Conservation (phyloP, 495 filamentous ascomycete genomes). For the Copromyces sp. region DNA sequence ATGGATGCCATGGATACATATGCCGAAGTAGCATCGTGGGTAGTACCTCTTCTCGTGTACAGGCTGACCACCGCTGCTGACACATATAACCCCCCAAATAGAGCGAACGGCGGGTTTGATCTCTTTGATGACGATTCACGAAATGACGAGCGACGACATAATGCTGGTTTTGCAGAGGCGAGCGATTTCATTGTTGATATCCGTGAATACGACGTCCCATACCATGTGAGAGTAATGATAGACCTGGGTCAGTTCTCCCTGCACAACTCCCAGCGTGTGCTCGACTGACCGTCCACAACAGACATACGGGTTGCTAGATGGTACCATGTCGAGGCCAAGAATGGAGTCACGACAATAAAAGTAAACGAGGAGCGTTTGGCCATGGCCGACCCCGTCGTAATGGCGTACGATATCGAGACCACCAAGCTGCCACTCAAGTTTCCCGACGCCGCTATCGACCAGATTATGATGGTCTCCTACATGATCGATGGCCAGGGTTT, state of each 20-base stretch:
- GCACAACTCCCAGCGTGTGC: neutral
- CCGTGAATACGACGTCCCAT: slow-evolving; percentile 97
- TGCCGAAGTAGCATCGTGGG: slow-evolving; percentile 84
- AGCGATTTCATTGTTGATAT: slow-evolving; percentile 99
- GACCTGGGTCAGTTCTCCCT: slow-evolving; percentile 57
- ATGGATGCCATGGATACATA: slow-evolving; percentile 97
- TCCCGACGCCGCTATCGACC: slow-evolving; percentile 89
- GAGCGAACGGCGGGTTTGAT: slow-evolving; percentile 81
- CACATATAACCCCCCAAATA: slow-evolving; percentile 26
- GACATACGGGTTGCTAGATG: slow-evolving; percentile 95
- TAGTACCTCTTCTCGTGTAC: slow-evolving; percentile 5
- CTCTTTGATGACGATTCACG: slow-evolving; percentile 91
- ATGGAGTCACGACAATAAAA: slow-evolving; percentile 69
- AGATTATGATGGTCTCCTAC: slow-evolving; percentile 99
- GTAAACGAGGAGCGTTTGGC: slow-evolving; percentile 82
- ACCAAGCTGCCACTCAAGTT: slow-evolving; percentile 96
- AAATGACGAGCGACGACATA: slow-evolving; percentile 75
- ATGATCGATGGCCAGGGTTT: slow-evolving; percentile 99
- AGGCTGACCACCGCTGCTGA: neutral
- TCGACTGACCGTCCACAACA: slow-evolving; percentile 25
- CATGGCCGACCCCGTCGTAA: slow-evolving; percentile 86
- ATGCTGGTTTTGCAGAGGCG: slow-evolving; percentile 67
- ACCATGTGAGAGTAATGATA: slow-evolving; percentile 97
- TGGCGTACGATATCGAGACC: slow-evolving; percentile 98
- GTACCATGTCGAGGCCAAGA: slow-evolving; percentile 93